These are phyloP conservation scores for Aspergillus ruber DNA, from an alignment of 2,329 filamentous ascomycete genomes.

Conservation along the genomic window DNA sequence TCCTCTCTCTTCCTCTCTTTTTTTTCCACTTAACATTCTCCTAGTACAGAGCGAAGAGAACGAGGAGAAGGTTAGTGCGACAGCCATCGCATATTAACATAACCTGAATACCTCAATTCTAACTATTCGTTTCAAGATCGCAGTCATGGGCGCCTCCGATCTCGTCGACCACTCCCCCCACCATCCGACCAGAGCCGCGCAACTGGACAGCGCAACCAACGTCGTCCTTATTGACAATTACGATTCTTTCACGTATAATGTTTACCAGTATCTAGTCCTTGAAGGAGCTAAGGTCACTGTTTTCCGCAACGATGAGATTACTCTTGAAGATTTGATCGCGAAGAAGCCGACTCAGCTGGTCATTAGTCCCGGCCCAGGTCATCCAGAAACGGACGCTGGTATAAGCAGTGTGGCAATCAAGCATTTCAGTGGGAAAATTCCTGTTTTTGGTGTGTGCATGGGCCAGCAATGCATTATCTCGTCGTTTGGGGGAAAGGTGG, in stretches of 20 bases:
- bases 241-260: conserved; percentile 98
- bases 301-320: conserved; percentile 85
- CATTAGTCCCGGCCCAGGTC: conserved; percentile 89
- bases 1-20: background rate
- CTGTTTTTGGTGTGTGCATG: conserved; percentile 97
- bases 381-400: conserved; percentile 84
- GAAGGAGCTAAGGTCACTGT: conserved; percentile 89
- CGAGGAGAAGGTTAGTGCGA: background rate
- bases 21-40: background rate
- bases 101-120: background rate
- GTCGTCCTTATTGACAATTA: conserved; percentile 97
- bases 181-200: conserved; percentile 67
- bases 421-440: conserved; percentile 89
- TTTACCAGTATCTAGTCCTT: conserved; percentile 96
- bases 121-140: conserved; percentile 9
- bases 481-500: conserved; percentile 83
- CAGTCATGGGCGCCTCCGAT: conserved; percentile 30
- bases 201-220: conserved; percentile 75
- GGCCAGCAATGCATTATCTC: conserved; percentile 98
- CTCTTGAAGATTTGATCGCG: conserved; percentile 72
- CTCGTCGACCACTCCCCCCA: conserved; percentile 74
- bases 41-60: too few species aligned
- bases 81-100: background rate
- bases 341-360: conserved; percentile 89
- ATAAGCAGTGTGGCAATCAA: conserved; percentile 87